Evolutionary conservation across 192 early-diverging fungal genomes (phyloP).

Genomic region (Phlyctochytrium planicorne): DNA sequence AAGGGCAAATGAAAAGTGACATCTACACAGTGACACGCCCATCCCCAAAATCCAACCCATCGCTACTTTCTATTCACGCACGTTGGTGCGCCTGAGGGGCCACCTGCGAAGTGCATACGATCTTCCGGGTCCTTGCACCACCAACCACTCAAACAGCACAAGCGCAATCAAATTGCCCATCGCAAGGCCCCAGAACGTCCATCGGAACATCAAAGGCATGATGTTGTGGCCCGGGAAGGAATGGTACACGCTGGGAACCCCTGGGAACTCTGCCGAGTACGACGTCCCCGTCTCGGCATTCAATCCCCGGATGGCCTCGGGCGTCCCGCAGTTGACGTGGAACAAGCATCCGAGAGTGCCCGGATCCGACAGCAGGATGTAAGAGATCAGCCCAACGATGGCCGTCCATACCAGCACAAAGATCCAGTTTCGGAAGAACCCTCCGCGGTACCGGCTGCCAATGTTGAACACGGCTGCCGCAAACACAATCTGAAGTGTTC

Average conservation of each 20-base stretch:
- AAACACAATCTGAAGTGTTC: slow-evolving; percentile 72
- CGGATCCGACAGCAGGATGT: slow-evolving; percentile 59
- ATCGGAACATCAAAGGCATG: slow-evolving; percentile 61
- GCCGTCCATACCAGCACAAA: slow-evolving; percentile 41
- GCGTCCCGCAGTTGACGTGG: slow-evolving; percentile 71
- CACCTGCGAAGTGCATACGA: slow-evolving; percentile 22
- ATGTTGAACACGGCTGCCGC: slow-evolving; percentile 69
- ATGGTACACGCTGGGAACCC: slow-evolving; percentile 53
- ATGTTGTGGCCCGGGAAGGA: slow-evolving; percentile 70
- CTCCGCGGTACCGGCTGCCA: slow-evolving; percentile 62
- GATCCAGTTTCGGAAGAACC: slow-evolving; percentile 64
- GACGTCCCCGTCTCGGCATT: slow-evolving; percentile 18
- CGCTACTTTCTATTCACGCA: too few species aligned
- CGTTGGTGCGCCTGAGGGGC: slow-evolving; percentile 13
- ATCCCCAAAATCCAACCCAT: too few species aligned
- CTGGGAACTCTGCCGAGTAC: slow-evolving; percentile 37
- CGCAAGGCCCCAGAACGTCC: slow-evolving; percentile 48
- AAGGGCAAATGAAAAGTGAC: too few species aligned
- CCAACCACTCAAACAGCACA: slow-evolving; percentile 29
- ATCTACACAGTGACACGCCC: too few species aligned
- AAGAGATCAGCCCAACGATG: slow-evolving; percentile 44
- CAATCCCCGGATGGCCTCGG: slow-evolving; percentile 46
- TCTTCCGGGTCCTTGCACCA: slow-evolving; percentile 37
- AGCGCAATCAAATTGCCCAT: slow-evolving; percentile 33
- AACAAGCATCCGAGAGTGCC: slow-evolving; percentile 62